Percentiles rank a stretch among this genome's conserved stretches.
Conservation (phyloP, 176 grass and related monocot genomes). For the Tillandsia fasciculata region DNA sequence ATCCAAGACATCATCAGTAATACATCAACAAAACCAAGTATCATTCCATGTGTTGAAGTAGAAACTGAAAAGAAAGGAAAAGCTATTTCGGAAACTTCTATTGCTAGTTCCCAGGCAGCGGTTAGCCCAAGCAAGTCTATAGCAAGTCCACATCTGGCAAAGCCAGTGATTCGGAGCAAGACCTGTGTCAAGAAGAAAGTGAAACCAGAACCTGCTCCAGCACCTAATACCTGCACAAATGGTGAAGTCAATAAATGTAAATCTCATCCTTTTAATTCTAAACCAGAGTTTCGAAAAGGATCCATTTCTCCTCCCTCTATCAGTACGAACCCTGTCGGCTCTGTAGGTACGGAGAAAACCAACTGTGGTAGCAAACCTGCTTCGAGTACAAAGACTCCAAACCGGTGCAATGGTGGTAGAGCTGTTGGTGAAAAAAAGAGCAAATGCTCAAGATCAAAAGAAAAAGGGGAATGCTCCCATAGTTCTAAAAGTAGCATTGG, state of each 20-base stretch:
- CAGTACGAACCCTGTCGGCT: background rate
- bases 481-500: constrained; percentile 5
- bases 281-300: background rate
- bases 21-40: background rate
- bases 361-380: background rate
- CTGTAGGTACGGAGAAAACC: background rate
- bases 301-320: background rate
- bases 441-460: background rate
- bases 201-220: background rate
- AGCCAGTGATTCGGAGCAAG: background rate
- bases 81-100: background rate
- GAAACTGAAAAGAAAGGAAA: background rate
- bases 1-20: constrained; percentile 13
- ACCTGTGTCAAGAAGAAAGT: constrained; percentile 1
- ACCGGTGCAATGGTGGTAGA: background rate
- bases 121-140: background rate
- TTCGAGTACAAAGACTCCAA: background rate
- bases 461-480: constrained; percentile 1
- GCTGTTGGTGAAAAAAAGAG: background rate
- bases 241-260: background rate
- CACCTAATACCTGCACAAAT: background rate
- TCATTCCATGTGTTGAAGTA: background rate
- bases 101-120: background rate
- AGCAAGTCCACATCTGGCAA: background rate
- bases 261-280: background rate